phyloP scores from a whole-genome alignment of 2,329 filamentous ascomycete genomes.

The Colletotrichum sp. region DNA sequence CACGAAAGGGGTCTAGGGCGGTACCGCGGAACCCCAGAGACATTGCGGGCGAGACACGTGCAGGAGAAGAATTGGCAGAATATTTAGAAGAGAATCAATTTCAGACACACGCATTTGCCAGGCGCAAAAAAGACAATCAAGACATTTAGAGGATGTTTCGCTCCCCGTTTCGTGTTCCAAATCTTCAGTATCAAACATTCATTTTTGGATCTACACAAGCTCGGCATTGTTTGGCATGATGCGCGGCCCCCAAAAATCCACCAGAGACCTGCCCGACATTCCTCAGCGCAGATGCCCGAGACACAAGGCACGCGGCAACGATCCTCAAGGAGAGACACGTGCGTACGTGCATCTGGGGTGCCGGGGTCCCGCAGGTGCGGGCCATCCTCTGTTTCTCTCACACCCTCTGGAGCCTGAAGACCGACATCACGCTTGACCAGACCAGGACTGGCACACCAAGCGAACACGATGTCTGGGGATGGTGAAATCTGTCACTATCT shows the following conservation, averaged over 20 bases:
- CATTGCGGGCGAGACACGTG: background rate
- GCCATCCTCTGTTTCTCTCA: background rate
- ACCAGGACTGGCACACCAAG: background rate
- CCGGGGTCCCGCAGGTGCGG: background rate
- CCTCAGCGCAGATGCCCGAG: background rate
- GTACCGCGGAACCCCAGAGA: background rate
- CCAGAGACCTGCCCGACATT: background rate
- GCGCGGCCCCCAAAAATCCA: background rate
- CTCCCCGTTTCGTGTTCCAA: background rate
- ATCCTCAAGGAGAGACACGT: background rate
- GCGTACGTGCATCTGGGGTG: background rate
- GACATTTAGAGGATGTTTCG: background rate
- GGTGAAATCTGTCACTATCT: background rate
- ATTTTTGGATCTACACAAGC: background rate
- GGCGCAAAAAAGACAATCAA: slow-evolving; percentile 1
- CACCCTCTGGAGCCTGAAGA: background rate
- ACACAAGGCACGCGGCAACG: background rate
- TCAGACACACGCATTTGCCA: background rate
- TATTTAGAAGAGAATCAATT: background rate
- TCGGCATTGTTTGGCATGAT: background rate
- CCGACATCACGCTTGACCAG: background rate
- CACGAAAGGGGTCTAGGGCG: background rate
- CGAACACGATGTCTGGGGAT: background rate
- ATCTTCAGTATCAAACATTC: background rate
- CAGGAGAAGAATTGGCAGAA: background rate